Conservation (phyloP, 1,284 basidiomycete genomes). For the Stereum hirsutum region DNA sequence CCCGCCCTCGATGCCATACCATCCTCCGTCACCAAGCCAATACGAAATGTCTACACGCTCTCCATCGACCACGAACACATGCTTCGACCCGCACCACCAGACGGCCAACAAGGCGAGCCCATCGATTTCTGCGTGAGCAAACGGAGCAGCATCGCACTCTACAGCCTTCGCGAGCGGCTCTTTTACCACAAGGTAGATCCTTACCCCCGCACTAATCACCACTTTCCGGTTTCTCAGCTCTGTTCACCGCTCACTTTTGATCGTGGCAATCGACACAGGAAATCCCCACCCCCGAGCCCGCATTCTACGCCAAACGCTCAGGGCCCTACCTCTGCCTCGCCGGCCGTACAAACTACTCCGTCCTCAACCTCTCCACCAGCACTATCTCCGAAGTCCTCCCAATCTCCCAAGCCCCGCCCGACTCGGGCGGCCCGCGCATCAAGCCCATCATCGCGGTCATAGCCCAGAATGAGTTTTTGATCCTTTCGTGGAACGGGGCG, state of each 20-base stretch:
- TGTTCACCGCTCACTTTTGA: not conserved
- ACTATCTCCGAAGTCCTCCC: slow-evolving; percentile 68
- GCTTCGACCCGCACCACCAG: slow-evolving; percentile 37
- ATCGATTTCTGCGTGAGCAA: slow-evolving; percentile 79
- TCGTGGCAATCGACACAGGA: slow-evolving; percentile 41
- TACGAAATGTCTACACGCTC: slow-evolving; percentile 72
- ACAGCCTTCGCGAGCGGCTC: slow-evolving; percentile 52
- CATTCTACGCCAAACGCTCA: slow-evolving; percentile 53
- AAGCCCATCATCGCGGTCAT: slow-evolving; percentile 74
- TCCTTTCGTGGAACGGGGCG: slow-evolving; percentile 69
- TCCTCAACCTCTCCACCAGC: slow-evolving; percentile 67
- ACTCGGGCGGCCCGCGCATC: slow-evolving; percentile 29
- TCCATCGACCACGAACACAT: slow-evolving; percentile 77
- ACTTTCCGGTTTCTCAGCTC: no score
- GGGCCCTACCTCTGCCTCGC: slow-evolving; percentile 69
- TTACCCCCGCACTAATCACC: slow-evolving; percentile 1
- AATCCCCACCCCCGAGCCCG: slow-evolving; percentile 64
- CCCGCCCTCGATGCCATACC: slow-evolving; percentile 71
- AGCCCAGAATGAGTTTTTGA: slow-evolving; percentile 68
- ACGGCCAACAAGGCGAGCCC: slow-evolving; percentile 34
- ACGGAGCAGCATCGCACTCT: slow-evolving; percentile 58
- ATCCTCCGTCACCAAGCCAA: slow-evolving; percentile 50
- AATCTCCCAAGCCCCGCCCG: slow-evolving; percentile 50
- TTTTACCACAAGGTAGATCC: slow-evolving; percentile 47
- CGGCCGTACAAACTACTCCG: slow-evolving; percentile 61